phyloP scores from a whole-genome alignment of 2,329 filamentous ascomycete species.

The Lizonia empirigonia region DNA sequence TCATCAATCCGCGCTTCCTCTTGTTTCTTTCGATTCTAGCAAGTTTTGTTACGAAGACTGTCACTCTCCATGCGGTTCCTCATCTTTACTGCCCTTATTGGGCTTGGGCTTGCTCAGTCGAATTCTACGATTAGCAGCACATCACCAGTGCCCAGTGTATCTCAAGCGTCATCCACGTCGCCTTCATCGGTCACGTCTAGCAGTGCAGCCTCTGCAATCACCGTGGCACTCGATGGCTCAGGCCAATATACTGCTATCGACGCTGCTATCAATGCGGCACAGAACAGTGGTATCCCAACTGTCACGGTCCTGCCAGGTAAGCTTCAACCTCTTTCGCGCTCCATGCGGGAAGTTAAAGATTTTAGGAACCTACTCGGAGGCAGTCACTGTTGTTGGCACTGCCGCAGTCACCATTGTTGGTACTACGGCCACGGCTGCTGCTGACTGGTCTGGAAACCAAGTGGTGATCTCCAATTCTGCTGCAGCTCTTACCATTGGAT shows the following conservation, averaged over 20 bases:
- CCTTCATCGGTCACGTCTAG: constrained; percentile 3
- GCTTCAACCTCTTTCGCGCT: neutral
- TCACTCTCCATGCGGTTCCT: constrained; percentile 22
- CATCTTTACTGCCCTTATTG: constrained; percentile 14
- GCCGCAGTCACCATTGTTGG: constrained; percentile 53
- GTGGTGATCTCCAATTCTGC: constrained; percentile 43
- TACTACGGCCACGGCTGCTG: constrained; percentile 27
- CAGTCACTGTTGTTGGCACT: constrained; percentile 49
- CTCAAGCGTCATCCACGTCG: constrained; percentile 10
- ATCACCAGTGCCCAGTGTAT: constrained; percentile 1
- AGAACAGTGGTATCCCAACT: constrained; percentile 50
- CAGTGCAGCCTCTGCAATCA: constrained; percentile 41
- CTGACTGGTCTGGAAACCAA: constrained; percentile 47
- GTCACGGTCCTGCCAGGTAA: constrained; percentile 52
- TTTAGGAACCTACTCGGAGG: constrained; percentile 50
- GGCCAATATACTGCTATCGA: constrained; percentile 55
- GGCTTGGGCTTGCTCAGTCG: constrained; percentile 22
- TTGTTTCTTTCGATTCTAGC: neutral
- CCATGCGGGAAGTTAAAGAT: neutral
- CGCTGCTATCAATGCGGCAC: constrained; percentile 53
- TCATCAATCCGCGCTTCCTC: constrained; percentile 6
- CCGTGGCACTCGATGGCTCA: constrained; percentile 53
- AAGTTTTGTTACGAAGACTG: constrained; percentile 1
- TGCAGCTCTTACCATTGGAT: constrained; percentile 39
- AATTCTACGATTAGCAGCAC: constrained; percentile 13